A percentile compares a stretch with the other conserved stretches of the same genome.
phyloP scores from a whole-genome alignment of 331 rosid genomes.

The Cydonia oblonga region DNA sequence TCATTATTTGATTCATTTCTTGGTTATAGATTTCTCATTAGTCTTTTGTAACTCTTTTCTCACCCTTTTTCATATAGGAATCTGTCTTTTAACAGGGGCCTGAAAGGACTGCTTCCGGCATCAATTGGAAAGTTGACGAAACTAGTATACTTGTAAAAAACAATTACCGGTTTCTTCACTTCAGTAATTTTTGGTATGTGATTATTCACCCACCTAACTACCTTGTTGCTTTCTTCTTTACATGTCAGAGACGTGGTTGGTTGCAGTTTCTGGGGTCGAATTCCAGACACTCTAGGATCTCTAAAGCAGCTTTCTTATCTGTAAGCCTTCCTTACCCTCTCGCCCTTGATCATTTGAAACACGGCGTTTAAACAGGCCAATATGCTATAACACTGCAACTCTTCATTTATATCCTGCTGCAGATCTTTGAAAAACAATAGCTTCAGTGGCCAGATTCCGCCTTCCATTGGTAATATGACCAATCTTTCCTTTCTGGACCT shows the following conservation, averaged over 20 bases:
- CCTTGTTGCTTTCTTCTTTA: conserved; percentile 6
- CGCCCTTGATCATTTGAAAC: not conserved
- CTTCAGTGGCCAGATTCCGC: conserved; percentile 51
- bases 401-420: not conserved
- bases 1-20: not conserved
- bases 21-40: not conserved
- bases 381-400: no score
- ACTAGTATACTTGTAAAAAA: conserved; percentile 41
- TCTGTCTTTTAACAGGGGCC: conserved; percentile 45
- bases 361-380: not conserved
- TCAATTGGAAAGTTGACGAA: conserved; percentile 58
- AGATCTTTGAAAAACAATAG: conserved; percentile 41
- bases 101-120: conserved; percentile 47
- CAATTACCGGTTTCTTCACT: not conserved
- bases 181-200: not conserved
- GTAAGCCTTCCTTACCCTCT: conserved; percentile 14
- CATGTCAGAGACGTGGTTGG: conserved; percentile 29
- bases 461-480: conserved; percentile 28
- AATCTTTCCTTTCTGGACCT: conserved; percentile 27
- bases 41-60: conserved; percentile 6
- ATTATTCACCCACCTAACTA: not conserved
- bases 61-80: conserved; percentile 33
- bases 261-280: conserved; percentile 45
- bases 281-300: conserved; percentile 55
- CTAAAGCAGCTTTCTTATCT: conserved; percentile 35